Base-by-base conservation (phyloP, 2,329 filamentous ascomycete genomes). In the Claviceps sp. region DNA sequence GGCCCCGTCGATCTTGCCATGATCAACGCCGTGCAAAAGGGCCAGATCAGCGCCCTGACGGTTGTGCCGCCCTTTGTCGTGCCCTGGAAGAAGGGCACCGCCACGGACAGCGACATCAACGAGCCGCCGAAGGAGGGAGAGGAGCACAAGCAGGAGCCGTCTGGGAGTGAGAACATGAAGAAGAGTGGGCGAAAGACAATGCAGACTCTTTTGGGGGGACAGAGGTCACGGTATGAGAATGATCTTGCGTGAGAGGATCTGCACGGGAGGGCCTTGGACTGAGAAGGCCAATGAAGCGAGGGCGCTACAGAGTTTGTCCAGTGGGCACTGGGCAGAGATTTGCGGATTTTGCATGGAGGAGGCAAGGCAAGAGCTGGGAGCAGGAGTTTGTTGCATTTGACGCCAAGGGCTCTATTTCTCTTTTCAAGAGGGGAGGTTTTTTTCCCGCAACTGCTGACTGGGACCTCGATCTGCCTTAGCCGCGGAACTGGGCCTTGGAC, bases 1-100 rank as follows among this genome's bases (percentile, higher is more conserved):
- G 50, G 19, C 7, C 50, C 50, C 7, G 34, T 51, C 37, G 50
- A 51, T 19, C 44, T 47, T 14, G 50, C 50, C 44, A 51, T 51
- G 37, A 51, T 51, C 10, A 16, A 7, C 16, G 44, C 17, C 11
- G 30, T 51, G 8, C 50, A 51, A 5, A 47, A 51, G 8, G 34
- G 43, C 10, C 24, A 47, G 30, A 22, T 38, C n/a, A 51, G 13
- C 34, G 19, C 43, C 22, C n/a, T 51, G 8, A 47, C 50, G 4
- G 2, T 51, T 8, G 16, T 51, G 2, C 50, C 50, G 19, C 38
- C 50, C 10, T 13, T 47, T 5, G 14, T 51, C 5, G 34, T 24
- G 13, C 50, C 50, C 5, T 51, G 44, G 43, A 30, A 16, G n/a
- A 51, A 45, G 16, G 50, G 43, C 10, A 34, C 19, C 11, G 13